Percentiles rank a stretch among this genome's conserved stretches.
Evolutionary conservation across 352 stramenopile genomes (phyloP).

Genomic region (Globisporangium okanoganense): DNA sequence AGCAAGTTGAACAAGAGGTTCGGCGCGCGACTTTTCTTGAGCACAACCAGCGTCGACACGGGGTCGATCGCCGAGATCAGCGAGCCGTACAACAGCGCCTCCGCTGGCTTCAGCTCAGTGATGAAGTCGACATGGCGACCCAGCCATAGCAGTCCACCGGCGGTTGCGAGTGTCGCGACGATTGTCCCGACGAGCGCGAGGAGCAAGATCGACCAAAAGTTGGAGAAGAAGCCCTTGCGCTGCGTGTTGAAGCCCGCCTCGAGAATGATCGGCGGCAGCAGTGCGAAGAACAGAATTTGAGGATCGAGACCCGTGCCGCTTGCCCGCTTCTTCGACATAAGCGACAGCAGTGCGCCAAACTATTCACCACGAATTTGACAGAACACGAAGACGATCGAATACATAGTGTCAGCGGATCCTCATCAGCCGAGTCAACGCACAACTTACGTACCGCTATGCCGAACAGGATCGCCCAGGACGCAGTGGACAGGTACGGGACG

Average conservation of each 20-base stretch:
- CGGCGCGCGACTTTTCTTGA: constrained; percentile 46
- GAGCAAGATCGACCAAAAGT: constrained; percentile 36
- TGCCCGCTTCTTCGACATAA: constrained; percentile 25
- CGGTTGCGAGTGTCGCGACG: constrained; percentile 46
- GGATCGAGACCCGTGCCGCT: constrained; percentile 35
- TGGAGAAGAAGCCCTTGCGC: constrained; percentile 55
- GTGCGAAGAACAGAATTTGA: constrained; percentile 50
- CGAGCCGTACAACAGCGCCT: constrained; percentile 72
- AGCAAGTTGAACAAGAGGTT: constrained; percentile 82
- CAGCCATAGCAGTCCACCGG: constrained; percentile 34
- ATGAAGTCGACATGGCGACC: constrained; percentile 23
- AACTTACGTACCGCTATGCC: constrained; percentile 30
- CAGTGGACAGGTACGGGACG: constrained; percentile 38
- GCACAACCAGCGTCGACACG: constrained; percentile 74
- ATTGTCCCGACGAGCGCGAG: constrained; percentile 47
- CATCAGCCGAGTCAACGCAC: background rate
- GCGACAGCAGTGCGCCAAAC: constrained; percentile 26
- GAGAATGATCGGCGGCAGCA: constrained; percentile 62
- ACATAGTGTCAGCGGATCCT: background rate
- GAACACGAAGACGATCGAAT: background rate
- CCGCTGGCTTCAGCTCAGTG: constrained; percentile 46
- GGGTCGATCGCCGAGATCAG: constrained; percentile 83
- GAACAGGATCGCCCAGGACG: constrained; percentile 50
- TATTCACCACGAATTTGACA: background rate
- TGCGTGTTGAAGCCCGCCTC: constrained; percentile 63